Evolutionary conservation across 805 yeast genomes (phyloP), one percentile per base, ranked within the genome.

Genomic region (Myxozyma kluyveri): DNA sequence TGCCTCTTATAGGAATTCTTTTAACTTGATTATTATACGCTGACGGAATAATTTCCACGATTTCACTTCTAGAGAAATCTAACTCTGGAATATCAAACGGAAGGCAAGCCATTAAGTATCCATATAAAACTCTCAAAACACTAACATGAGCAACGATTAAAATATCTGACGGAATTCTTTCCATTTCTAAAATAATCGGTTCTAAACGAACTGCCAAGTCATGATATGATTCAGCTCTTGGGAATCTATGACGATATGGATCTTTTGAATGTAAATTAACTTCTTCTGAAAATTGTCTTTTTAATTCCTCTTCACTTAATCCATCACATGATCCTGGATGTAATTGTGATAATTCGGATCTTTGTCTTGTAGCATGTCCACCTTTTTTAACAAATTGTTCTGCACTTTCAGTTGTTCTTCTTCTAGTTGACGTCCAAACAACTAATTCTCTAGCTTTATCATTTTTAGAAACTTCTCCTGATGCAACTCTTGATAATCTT

Each of bases 341-440:
- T 64, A 88, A 72, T 67, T 88, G 96, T 39, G 88, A 84, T 64
- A 93, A 73, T 66, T 89, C 95, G 27, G 89, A 81, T 54, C 96
- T 75, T 66, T 86, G 89, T 48, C 83, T 74, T 4, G 86, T 83
- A 0, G 78, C 75, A 50, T 87, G 77, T 29, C 14, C 14, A 7
- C 87, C 86, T 24, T 71, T 69, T 10, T 80, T 76, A 35, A 78
- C 72, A 67, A 91, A 88, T 50, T 76, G 80, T 49, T 77, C 75
- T 0, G 91, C 88, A 4, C 96, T 82, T 60, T 90, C 88, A 18
- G 82, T 76, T 0, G 97, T 88, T 64, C 96, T 79, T 59, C 80
- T 76, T 56, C 96, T 79, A 3, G 91, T 88, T 0, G 98, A 95
- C 0, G 97, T 89, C 96, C 98, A 91, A n/a, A 93, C 90, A 2